Percentiles rank a stretch among this genome's conserved stretches.
phyloP scores from a whole-genome alignment of 1,284 basidiomycete species.

The Marasmius oreades region DNA sequence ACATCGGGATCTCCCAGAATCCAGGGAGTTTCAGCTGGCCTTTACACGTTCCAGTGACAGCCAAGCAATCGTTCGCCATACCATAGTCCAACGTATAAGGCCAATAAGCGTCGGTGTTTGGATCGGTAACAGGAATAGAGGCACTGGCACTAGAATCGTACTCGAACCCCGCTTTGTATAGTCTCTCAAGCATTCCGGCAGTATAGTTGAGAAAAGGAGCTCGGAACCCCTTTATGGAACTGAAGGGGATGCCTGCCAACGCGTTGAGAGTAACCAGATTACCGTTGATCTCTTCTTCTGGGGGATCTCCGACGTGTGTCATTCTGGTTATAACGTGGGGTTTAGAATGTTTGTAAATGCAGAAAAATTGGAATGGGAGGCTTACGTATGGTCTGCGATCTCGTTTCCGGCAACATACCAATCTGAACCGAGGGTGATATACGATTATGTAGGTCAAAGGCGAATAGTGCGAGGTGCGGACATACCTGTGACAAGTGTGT shows the following conservation, averaged over 20 bases:
- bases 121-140: constrained; percentile 66
- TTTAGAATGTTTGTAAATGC: constrained; percentile 9
- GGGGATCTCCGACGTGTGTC: constrained; percentile 73
- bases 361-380: constrained; percentile 15
- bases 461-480: not conserved
- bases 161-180: constrained; percentile 58
- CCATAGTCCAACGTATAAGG: constrained; percentile 74
- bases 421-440: constrained; percentile 34
- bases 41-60: constrained; percentile 55
- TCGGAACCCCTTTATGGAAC: constrained; percentile 71
- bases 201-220: constrained; percentile 77
- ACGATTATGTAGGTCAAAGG: not conserved
- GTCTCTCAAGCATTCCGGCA: constrained; percentile 55
- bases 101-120: constrained; percentile 73
- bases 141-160: constrained; percentile 72
- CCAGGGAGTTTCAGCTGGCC: constrained; percentile 74
- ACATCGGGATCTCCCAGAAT: constrained; percentile 83
- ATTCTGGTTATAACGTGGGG: constrained; percentile 43
- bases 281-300: constrained; percentile 68
- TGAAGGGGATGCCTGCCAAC: constrained; percentile 73
- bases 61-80: constrained; percentile 75
- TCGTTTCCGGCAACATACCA: constrained; percentile 85
- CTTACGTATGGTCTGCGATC: constrained; percentile 82
- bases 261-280: constrained; percentile 81
- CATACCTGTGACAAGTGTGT: constrained; percentile 66